Evolutionary conservation across 202 grass and related monocot genomes (phyloP).

Genomic region (Zoysia matrella): DNA sequence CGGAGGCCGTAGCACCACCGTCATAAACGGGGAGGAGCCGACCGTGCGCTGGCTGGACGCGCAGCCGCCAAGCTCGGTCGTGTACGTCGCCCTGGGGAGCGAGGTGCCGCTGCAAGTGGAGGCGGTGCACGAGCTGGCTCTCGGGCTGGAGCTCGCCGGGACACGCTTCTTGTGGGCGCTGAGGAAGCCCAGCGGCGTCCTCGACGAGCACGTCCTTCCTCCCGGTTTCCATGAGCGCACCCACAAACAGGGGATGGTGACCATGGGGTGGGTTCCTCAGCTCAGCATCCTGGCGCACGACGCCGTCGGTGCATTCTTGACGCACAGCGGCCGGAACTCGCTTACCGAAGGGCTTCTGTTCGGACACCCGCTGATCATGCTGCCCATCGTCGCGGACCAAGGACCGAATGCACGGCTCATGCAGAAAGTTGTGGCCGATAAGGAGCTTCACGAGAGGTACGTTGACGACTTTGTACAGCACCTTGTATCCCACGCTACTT

Average conservation of each 20-base stretch:
- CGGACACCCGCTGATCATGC: conserved; percentile 34
- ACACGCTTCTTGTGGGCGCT: conserved; percentile 59
- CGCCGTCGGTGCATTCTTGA: conserved; percentile 38
- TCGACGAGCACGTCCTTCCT: background rate
- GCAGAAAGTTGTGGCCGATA: background rate
- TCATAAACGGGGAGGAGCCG: background rate
- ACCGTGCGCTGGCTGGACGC: conserved; percentile 60
- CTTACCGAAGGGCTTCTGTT: background rate
- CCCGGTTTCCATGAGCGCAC: conserved; percentile 40
- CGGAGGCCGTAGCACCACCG: background rate
- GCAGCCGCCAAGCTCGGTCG: conserved; percentile 32
- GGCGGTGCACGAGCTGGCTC: conserved; percentile 49
- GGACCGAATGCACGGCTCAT: conserved; percentile 15
- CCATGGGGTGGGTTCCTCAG: conserved; percentile 11
- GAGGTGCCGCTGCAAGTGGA: conserved; percentile 36
- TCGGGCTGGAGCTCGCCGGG: conserved; percentile 47
- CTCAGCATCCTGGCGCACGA: conserved; percentile 4
- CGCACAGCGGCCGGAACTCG: conserved; percentile 49
- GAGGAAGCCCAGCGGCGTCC: conserved; percentile 18
- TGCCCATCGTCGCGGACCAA: conserved; percentile 15
- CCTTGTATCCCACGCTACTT: background rate
- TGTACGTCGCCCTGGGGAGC: conserved; percentile 17
- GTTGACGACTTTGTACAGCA: conserved; percentile 12
- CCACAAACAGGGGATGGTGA: background rate
- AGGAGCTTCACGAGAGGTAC: conserved; percentile 9